Base-by-base conservation (phyloP, 176 grass and related monocot genomes). In the Ananas comosus region DNA sequence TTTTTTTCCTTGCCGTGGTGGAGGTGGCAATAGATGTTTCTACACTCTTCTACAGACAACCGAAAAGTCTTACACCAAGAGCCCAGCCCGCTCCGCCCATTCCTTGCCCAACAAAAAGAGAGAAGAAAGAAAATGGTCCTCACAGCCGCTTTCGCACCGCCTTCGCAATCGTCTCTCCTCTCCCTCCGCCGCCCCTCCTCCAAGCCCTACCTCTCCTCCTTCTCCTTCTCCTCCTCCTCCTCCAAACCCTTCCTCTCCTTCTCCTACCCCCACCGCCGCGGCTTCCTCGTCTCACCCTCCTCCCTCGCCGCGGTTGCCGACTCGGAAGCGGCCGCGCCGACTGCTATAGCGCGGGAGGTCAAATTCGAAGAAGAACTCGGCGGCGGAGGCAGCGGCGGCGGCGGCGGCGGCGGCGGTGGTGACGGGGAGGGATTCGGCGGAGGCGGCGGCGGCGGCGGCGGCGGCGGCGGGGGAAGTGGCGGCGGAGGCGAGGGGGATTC, bases 361-460 rank as follows among this genome's bases (percentile, higher is more conserved):
- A 42, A 64, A 14, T 70, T 76, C 22, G 70, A 88, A 58, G 74
- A 77, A 28, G 78, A 76, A 48, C 58, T 83, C 47, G 66, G 17
- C 22, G 56, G n/a, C 63, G 82, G 77, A 18, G 79, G 79, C 63
- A 72, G 78, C 17, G 66, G 50, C 23, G 68, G 69, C 13, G 66
- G 68, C 8, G 73, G 78, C 0, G 72, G 70, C 4, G 56, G 79
- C 4, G 66, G 17, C 11, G 57, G 53, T n/a, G n/a, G 78, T 13
- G 51, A 49, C 47, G 72, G 73, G 48, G 51, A 52, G 54, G 70
- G 70, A 1, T 65, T 64, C 10, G 63, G 67, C 0, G 79, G 84
- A 9, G 57, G 53, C 0, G 56, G 70, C 2, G 64, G 78, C 11
- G 57, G 53, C 0, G 56, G 70, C 2, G 64, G 78, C 11, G 57